Evolutionary conservation across 768 basidiomycete genomes (phyloP).

Genomic region (Austroboletus eburneus): DNA sequence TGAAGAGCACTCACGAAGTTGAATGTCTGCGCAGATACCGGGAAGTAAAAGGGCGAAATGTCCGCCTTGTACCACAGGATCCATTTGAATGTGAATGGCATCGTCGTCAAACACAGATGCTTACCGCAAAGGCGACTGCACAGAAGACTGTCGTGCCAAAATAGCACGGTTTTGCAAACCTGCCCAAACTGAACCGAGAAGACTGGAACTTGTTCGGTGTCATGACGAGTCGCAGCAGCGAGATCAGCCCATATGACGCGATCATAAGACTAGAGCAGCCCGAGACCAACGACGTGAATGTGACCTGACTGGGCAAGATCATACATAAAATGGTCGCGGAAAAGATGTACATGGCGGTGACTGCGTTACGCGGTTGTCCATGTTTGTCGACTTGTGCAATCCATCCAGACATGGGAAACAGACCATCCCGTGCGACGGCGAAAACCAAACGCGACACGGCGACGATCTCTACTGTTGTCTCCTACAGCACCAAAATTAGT

Average conservation of each 20-base stretch:
- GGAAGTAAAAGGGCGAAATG: constrained; percentile 86
- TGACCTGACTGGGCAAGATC: constrained; percentile 85
- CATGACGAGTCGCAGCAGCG: constrained; percentile 65
- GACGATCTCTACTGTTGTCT: constrained; percentile 85
- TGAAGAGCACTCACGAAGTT: constrained; percentile 64
- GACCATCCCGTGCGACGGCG: constrained; percentile 90
- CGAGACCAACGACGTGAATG: constrained; percentile 87
- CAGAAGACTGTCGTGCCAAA: constrained; percentile 67
- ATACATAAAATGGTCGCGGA: constrained; percentile 72
- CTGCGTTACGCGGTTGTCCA: constrained; percentile 79
- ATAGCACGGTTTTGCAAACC: constrained; percentile 65
- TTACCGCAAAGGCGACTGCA: constrained; percentile 63
- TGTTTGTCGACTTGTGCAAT: constrained; percentile 66
- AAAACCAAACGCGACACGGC: constrained; percentile 87
- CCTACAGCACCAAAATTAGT: constrained; percentile 39
- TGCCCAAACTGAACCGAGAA: constrained; percentile 71
- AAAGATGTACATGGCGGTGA: constrained; percentile 83
- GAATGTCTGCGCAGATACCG: constrained; percentile 69
- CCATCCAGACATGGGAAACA: constrained; percentile 80
- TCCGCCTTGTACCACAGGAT: constrained; percentile 49
- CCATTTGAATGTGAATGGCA: not conserved
- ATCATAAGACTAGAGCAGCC: constrained; percentile 85
- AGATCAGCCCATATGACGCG: constrained; percentile 82
- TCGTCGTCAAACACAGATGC: constrained; percentile 35
- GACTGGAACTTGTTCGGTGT: constrained; percentile 72